Conservation (phyloP, 2,329 filamentous ascomycete species). For the Chaetomium sp. region DNA sequence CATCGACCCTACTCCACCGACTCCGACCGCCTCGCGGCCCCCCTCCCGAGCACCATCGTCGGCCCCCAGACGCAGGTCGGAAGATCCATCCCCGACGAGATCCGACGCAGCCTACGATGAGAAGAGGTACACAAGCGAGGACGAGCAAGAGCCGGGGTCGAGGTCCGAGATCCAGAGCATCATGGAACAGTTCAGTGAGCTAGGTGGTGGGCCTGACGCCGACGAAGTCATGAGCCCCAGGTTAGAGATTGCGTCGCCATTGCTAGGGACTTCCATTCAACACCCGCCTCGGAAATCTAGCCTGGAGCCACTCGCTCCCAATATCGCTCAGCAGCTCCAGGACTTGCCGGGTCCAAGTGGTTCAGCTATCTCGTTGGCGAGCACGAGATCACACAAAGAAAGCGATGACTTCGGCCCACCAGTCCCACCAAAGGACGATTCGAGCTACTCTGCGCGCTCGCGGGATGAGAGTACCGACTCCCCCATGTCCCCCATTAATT, state of each 20-base stretch:
- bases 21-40: conserved; percentile 48
- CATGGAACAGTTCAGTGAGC: conserved; percentile 89
- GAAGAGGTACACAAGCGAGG: conserved; percentile 50
- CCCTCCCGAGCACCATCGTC: conserved; percentile 55
- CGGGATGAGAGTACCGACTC: conserved; percentile 34
- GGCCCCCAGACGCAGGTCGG: conserved; percentile 40
- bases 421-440: conserved; percentile 54
- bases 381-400: conserved; percentile 31
- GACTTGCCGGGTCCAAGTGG: conserved; percentile 40
- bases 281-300: conserved; percentile 84
- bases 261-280: conserved; percentile 57
- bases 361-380: conserved; percentile 35
- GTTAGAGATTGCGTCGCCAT: conserved; percentile 73
- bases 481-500: conserved; percentile 42
- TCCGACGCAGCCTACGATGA: conserved; percentile 54
- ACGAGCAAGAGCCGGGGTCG: conserved; percentile 61
- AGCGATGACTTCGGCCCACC: conserved; percentile 47
- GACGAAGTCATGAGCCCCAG: conserved; percentile 91
- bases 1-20: conserved; percentile 53
- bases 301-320: conserved; percentile 61
- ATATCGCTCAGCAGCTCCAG: conserved; percentile 42
- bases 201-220: conserved; percentile 61
- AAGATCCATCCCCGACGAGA: conserved; percentile 45
- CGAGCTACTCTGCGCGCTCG: conserved; percentile 34
- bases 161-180: conserved; percentile 90